These are phyloP conservation scores for Uncinocarpus reesii DNA, from an alignment of 2,329 filamentous ascomycete species.

Conservation along the genomic window DNA sequence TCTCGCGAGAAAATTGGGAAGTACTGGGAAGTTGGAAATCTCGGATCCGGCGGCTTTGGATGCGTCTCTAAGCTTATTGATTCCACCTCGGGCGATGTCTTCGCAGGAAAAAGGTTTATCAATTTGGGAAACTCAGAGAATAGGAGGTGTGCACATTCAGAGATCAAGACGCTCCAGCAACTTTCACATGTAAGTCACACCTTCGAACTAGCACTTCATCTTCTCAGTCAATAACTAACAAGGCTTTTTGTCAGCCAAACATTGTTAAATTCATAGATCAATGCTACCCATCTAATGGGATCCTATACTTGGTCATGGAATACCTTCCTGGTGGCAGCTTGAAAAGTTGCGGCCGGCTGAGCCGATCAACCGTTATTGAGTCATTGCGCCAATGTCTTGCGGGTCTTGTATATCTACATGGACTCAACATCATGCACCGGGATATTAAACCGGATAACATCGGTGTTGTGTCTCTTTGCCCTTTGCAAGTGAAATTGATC, in stretches of 20 bases:
- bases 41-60: not conserved
- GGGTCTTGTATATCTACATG: constrained; percentile 8
- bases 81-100: not conserved
- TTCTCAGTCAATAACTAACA: not conserved
- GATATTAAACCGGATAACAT: constrained; percentile 14
- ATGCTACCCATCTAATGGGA: not conserved
- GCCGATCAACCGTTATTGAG: constrained; percentile 26
- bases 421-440: constrained; percentile 6
- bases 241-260: not conserved
- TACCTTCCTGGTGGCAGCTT: constrained; percentile 8
- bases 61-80: not conserved
- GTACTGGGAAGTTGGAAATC: not conserved
- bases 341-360: constrained; percentile 23
- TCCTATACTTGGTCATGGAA: constrained; percentile 1
- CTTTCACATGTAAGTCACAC: not conserved
- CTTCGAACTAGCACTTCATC: too few relatives aligned
- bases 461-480: constrained; percentile 4
- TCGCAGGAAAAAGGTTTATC: not conserved
- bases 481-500: constrained; percentile 4
- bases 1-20: not conserved
- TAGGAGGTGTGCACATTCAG: not conserved
- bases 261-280: not conserved
- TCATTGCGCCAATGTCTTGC: constrained; percentile 5
- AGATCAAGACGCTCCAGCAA: not conserved
- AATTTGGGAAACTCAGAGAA: not conserved